Conservation (phyloP, 1,284 basidiomycete genomes). For the Rhodotorula sp. region DNA sequence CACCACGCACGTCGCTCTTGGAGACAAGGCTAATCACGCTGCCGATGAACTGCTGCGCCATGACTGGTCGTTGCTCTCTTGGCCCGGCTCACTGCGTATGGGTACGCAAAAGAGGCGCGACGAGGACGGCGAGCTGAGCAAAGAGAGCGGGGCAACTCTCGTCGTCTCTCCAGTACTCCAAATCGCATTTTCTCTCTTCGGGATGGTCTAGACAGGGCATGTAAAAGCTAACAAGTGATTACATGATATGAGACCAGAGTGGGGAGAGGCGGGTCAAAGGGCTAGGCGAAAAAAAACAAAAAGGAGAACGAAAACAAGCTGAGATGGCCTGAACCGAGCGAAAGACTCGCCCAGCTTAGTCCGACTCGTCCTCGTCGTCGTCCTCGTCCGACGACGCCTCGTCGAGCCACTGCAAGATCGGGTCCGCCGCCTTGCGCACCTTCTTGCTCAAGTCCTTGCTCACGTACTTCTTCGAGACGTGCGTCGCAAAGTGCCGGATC, state of each 20-base stretch:
- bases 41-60: slow-evolving; percentile 45
- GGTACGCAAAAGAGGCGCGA: neutral
- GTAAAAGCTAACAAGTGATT: no score
- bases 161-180: no score
- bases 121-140: neutral
- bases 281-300: neutral
- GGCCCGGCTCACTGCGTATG: no score
- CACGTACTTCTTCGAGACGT: slow-evolving; percentile 77
- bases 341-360: neutral
- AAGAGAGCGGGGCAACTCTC: no score
- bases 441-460: slow-evolving; percentile 10
- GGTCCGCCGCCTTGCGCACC: slow-evolving; percentile 79
- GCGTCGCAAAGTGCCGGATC: slow-evolving; percentile 89
- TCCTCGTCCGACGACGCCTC: slow-evolving; percentile 40
- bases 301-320: no score
- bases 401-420: slow-evolving; percentile 69
- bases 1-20: slow-evolving; percentile 42
- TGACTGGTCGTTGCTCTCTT: slow-evolving; percentile 5
- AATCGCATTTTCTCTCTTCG: no score
- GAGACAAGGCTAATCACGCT: slow-evolving; percentile 41
- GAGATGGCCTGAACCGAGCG: neutral
- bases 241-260: no score
- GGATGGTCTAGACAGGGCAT: no score
- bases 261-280: neutral
- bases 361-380: neutral